Conservation (phyloP, 1,139 yeast genomes). For the Nakaseomyces uthaithaninus region DNA sequence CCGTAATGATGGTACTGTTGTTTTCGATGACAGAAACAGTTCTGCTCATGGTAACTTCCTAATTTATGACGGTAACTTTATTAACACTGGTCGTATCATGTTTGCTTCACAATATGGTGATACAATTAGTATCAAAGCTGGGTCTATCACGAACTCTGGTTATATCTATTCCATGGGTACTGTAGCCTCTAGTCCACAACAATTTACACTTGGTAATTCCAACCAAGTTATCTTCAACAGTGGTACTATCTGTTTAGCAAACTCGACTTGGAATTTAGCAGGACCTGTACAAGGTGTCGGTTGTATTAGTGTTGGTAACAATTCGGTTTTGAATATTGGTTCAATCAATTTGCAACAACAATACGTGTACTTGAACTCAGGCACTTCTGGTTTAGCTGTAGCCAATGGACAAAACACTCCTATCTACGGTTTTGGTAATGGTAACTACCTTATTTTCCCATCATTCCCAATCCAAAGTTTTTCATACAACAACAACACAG, state of each 20-base stretch:
- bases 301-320: not conserved
- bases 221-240: not conserved
- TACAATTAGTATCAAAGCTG: not conserved
- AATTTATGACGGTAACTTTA: not conserved
- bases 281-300: slow-evolving; percentile 3
- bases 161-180: slow-evolving; percentile 1
- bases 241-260: slow-evolving; percentile 6
- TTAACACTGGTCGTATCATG: slow-evolving; percentile 1
- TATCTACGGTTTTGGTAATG: slow-evolving; percentile 6
- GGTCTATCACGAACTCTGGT: not conserved
- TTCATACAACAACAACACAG: not conserved
- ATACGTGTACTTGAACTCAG: not conserved
- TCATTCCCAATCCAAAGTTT: not conserved
- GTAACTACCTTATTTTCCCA: slow-evolving; percentile 1
- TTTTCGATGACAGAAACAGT: slow-evolving; percentile 1
- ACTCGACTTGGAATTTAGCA: not conserved
- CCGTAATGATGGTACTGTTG: slow-evolving; percentile 2
- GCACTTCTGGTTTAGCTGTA: not conserved
- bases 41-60: not conserved
- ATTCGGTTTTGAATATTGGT: not conserved
- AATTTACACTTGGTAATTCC: not conserved
- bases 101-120: not conserved
- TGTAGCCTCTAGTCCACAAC: not conserved
- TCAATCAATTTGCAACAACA: not conserved
- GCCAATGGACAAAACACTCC: not conserved